Conservation (phyloP, 2,329 filamentous ascomycete genomes). For the Didymella arachidicola region DNA sequence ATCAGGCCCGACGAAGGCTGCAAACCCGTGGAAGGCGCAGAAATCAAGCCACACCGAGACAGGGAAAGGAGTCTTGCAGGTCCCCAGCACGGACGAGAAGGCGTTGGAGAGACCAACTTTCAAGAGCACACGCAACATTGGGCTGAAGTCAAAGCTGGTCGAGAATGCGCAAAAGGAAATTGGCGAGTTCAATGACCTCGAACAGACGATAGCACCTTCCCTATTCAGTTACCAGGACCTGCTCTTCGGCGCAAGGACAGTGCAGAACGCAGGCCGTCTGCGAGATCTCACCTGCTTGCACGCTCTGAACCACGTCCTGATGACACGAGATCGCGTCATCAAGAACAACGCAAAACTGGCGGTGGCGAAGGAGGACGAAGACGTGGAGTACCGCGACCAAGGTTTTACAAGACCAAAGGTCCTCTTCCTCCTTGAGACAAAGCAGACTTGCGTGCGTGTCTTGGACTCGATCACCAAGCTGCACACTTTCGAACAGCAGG, state of each 20-base stretch:
- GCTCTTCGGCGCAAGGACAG: conserved; percentile 75
- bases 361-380: conserved; percentile 68
- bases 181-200: conserved; percentile 65
- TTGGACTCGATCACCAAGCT: conserved; percentile 79
- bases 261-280: conserved; percentile 72
- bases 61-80: conserved; percentile 43
- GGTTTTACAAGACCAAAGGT: conserved; percentile 96
- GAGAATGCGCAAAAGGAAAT: conserved; percentile 42
- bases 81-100: conserved; percentile 32
- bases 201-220: conserved; percentile 71
- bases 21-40: conserved; percentile 57
- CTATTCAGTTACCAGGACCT: conserved; percentile 86
- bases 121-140: conserved; percentile 38
- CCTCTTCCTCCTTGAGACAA: conserved; percentile 86
- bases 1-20: conserved; percentile 27
- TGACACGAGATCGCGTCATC: conserved; percentile 88
- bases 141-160: conserved; percentile 45
- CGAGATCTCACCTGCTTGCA: conserved; percentile 81
- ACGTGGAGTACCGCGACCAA: conserved; percentile 82
- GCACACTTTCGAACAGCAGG: conserved; percentile 86
- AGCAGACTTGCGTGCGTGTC: conserved; percentile 81
- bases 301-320: conserved; percentile 89
- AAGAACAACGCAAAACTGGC: conserved; percentile 88
- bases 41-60: conserved; percentile 41
- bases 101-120: conserved; percentile 30